Evolutionary conservation across 202 grass and related monocot genomes (phyloP), one percentile per base, ranked within the genome.

Genomic region (Schoenoplectus tabernaemontani): DNA sequence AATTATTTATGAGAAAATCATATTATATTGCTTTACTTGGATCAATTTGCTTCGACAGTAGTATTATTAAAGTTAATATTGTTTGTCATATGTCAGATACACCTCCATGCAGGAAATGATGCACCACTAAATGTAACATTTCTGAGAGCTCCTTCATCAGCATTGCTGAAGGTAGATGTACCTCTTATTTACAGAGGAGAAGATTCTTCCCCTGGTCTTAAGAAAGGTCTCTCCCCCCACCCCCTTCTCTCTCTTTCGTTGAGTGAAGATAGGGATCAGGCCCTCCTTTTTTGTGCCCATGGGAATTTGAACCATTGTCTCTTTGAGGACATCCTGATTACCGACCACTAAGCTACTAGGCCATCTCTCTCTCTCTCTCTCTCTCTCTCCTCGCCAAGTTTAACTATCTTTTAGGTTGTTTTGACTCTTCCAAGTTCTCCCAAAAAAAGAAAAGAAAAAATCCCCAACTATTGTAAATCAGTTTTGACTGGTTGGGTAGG

Each of bases 141-240:
- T 60, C 81, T 99, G 81, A 90, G 96, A 91, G 92, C 96, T 59
- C 92, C 91, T 76, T 85, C 91, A 80, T 92, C 89, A 9, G 92
- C 85, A 9, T 87, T 99, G 48, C 85, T 99, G 32, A 99, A 99
- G 85, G 85, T 99, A 82, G 96, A 99, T 82, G 91, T 99, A 89
- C 96, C 96, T 83, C 86, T 95, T 64, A 67, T 99, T 57, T 99
- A 86, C 74, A 90, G 89, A 84, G 90, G 91, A 82, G 89, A 95
- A 13, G 92, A 99, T 84, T 86, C 96, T 67, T 99, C 96, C 36
- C 96, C 96, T 85, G 96, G 96, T 78, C 84, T 99, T 57, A 83
- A 84, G 84, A 92, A 90, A 95, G 96, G 96, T 98, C 63, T 62
- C 36, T 57, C 32, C 44, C 59, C 53, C 69, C 10, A 24, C 33